Base-by-base conservation (phyloP, 768 basidiomycete genomes). In the Boletellus emodensis region DNA sequence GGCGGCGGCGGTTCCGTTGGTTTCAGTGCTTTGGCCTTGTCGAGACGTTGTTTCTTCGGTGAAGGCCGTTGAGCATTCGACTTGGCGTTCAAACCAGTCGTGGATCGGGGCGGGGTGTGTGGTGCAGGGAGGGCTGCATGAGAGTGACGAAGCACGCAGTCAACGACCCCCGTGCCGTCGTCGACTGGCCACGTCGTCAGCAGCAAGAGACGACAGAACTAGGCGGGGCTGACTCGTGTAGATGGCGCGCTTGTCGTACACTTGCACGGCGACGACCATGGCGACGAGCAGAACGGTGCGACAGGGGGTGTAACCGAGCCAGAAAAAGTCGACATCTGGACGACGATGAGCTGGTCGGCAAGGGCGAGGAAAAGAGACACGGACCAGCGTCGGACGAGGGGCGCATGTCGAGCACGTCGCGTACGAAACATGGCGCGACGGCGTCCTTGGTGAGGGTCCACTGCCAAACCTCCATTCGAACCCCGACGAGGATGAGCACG, bases 241-340 rank as follows among this genome's bases (percentile, higher is more conserved):
- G 1, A 82, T 57, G 14, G 81, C 70, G 34, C 79, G 76, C 53
- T 72, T 76, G 56, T 89, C 86, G 51, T 79, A 83, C 0, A 72
- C 65, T 40, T 78, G 75, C 7, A 86, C 65, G 3, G 81, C 87
- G 1, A 90, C 82, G 4, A 90, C 67, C 45, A 88, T 63, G 2
- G 83, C 89, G 15, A 84, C 74, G 3, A 89, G 60, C 34, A 71
- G 64, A 15, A 87, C 82, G 2, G 67, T 80, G 13, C 87, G 72
- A 64, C 87, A 90, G 4, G 89, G 89, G 1, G 85, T 73, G 15
- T 81, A 69, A 10, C 85, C 85, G 13, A 91, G 68, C 84, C 85
- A 84, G 63, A 76, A 89, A 55, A 82, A 86, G 49, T 87, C 84
- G 33, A 62, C 56, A 10, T 71, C 84, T 83, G 40, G 39, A 13